Conservation (phyloP, 768 basidiomycete genomes). For the Steccherinum ochraceum region DNA sequence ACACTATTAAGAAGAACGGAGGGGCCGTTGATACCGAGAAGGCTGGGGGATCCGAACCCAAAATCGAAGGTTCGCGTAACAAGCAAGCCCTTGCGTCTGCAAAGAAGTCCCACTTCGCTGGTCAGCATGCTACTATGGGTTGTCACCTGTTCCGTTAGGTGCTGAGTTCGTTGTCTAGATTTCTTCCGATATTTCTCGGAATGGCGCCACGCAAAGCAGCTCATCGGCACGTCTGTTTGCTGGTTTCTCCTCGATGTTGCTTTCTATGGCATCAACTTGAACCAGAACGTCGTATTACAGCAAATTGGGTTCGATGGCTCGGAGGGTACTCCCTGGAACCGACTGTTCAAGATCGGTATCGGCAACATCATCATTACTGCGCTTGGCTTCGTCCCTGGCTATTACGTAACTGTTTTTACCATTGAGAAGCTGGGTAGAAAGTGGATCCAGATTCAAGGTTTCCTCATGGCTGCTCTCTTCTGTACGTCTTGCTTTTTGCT, state of each 20-base stretch:
- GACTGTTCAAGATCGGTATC: constrained; percentile 59
- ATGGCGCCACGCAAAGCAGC: constrained; percentile 61
- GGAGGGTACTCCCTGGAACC: constrained; percentile 52
- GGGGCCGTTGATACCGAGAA: constrained; percentile 15
- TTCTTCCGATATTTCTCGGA: constrained; percentile 64
- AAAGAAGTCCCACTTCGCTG: constrained; percentile 48
- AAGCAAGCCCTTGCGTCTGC: constrained; percentile 19
- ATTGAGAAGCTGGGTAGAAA: constrained; percentile 74
- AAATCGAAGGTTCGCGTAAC: constrained; percentile 4
- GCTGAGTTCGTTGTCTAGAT: constrained; percentile 33
- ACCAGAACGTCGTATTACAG: constrained; percentile 73
- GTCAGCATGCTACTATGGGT: too few relatives aligned
- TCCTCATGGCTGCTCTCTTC: constrained; percentile 64
- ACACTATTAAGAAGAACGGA: constrained; percentile 26
- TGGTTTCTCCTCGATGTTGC: constrained; percentile 80
- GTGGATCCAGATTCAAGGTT: constrained; percentile 70
- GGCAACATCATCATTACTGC: constrained; percentile 69
- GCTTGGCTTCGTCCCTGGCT: constrained; percentile 75
- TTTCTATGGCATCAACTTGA: constrained; percentile 72
- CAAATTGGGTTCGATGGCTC: constrained; percentile 63
- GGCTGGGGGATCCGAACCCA: not conserved
- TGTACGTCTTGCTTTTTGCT: constrained; percentile 28
- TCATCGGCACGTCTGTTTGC: constrained; percentile 60
- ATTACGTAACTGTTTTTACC: constrained; percentile 61
- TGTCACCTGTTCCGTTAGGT: too few relatives aligned